Evolutionary conservation across 768 basidiomycete species (phyloP).

Genomic region (Ramaria sp.): DNA sequence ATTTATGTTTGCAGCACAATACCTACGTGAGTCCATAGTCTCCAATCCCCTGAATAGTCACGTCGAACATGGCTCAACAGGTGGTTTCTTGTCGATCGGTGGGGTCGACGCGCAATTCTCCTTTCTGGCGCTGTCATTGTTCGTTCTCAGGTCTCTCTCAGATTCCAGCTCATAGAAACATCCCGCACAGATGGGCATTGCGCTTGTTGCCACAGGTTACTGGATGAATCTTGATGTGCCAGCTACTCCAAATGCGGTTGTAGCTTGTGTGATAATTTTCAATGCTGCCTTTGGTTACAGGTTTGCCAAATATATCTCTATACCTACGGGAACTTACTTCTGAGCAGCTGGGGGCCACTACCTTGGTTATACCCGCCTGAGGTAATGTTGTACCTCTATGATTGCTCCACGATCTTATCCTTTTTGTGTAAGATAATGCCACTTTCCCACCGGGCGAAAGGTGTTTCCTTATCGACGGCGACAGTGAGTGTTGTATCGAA

Average conservation of each 20-base stretch:
- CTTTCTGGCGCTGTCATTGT: conserved; percentile 77
- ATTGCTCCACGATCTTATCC: background rate
- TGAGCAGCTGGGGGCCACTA: conserved; percentile 68
- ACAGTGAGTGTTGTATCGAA: conserved; percentile 29
- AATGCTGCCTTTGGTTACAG: conserved; percentile 92
- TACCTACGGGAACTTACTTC: conserved; percentile 1
- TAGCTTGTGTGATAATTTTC: conserved; percentile 80
- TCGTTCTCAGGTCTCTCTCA: conserved; percentile 16
- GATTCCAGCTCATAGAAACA: conserved; percentile 1
- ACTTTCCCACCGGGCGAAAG: conserved; percentile 80
- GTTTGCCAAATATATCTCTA: conserved; percentile 12
- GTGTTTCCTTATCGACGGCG: conserved; percentile 90
- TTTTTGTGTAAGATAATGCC: conserved; percentile 67
- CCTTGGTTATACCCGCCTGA: conserved; percentile 88
- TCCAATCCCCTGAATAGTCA: background rate
- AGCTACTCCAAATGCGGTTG: conserved; percentile 78
- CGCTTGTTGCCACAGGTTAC: conserved; percentile 76
- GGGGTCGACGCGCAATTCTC: conserved; percentile 81
- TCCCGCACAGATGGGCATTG: conserved; percentile 65
- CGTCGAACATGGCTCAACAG: conserved; percentile 26
- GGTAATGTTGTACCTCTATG: conserved; percentile 25
- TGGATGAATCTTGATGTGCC: conserved; percentile 89
- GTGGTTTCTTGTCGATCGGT: conserved; percentile 90
- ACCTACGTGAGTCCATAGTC: conserved; percentile 52
- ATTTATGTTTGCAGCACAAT: conserved; percentile 73